Conservation (phyloP, 1,139 yeast species). For the Lodderomyces metapsilosis region DNA sequence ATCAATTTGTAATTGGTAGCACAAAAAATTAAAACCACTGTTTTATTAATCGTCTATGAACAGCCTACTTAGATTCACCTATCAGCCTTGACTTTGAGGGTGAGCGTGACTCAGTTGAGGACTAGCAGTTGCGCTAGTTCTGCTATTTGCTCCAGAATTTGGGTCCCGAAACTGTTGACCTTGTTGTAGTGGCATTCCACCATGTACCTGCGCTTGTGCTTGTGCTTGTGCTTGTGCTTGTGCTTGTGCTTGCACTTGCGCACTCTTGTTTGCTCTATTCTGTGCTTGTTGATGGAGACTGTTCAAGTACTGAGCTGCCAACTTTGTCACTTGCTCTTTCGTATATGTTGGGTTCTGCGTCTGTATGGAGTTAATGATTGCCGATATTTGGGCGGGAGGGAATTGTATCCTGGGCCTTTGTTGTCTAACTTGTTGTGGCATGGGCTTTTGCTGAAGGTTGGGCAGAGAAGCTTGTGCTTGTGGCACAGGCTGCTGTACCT, state of each 20-base stretch:
- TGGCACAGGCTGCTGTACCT: constrained; percentile 1
- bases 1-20: constrained; percentile 1
- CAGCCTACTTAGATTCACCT: background rate
- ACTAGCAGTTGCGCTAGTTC: constrained; percentile 3
- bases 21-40: background rate
- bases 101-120: constrained; percentile 4
- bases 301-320: constrained; percentile 64
- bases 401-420: constrained; percentile 43
- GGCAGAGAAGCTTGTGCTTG: background rate
- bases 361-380: constrained; percentile 67
- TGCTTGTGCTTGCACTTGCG: constrained; percentile 7
- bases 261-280: constrained; percentile 11
- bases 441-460: background rate
- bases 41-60: background rate
- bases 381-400: constrained; percentile 66
- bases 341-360: constrained; percentile 66
- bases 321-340: constrained; percentile 68
- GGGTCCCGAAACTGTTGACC: background rate
- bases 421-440: constrained; percentile 10
- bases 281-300: constrained; percentile 21
- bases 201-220: constrained; percentile 6
- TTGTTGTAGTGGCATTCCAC: constrained; percentile 2
- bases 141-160: background rate
- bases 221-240: too few species aligned
- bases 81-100: background rate